These are phyloP conservation scores for Hortiboletus campestris DNA, from an alignment of 768 basidiomycete genomes.

Conservation along the genomic window DNA sequence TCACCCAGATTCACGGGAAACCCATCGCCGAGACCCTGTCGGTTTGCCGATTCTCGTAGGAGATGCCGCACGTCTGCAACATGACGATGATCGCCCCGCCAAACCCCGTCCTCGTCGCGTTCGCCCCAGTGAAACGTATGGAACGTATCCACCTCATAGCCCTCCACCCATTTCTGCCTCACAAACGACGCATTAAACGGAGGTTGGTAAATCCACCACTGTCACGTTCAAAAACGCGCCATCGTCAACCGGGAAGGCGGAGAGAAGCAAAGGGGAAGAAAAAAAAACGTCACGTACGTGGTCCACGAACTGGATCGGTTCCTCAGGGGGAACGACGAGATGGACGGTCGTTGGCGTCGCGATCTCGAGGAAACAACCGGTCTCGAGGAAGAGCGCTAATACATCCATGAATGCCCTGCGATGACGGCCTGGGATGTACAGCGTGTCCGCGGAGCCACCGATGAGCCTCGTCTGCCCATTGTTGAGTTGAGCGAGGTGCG, in stretches of 20 bases:
- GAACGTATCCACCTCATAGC: constrained; percentile 50
- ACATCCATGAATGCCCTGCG: constrained; percentile 40
- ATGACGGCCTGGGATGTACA: constrained; percentile 47
- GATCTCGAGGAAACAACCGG: constrained; percentile 49
- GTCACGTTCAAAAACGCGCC: neutral
- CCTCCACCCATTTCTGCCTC: constrained; percentile 43
- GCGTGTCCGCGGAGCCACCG: constrained; percentile 48
- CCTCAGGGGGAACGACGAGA: constrained; percentile 38
- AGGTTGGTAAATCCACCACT: constrained; percentile 50
- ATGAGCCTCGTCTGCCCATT: constrained; percentile 38
- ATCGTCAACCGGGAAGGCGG: neutral
- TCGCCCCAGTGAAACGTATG: constrained; percentile 53
- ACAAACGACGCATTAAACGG: constrained; percentile 48
- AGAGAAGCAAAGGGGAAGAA: neutral
- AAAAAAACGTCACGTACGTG: constrained; percentile 34
- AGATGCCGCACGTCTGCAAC: constrained; percentile 38
- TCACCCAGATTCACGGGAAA: constrained; percentile 19
- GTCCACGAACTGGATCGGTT: constrained; percentile 46
- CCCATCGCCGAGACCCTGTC: constrained; percentile 33
- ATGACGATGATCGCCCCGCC: constrained; percentile 35
- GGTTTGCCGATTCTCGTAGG: constrained; percentile 37
- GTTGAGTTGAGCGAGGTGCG: constrained; percentile 35
- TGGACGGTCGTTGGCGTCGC: constrained; percentile 46
- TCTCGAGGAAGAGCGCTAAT: constrained; percentile 44
- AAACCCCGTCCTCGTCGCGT: constrained; percentile 31